Base-by-base conservation (phyloP, 1,284 basidiomycete genomes). In the Moesziomyces sp. region DNA sequence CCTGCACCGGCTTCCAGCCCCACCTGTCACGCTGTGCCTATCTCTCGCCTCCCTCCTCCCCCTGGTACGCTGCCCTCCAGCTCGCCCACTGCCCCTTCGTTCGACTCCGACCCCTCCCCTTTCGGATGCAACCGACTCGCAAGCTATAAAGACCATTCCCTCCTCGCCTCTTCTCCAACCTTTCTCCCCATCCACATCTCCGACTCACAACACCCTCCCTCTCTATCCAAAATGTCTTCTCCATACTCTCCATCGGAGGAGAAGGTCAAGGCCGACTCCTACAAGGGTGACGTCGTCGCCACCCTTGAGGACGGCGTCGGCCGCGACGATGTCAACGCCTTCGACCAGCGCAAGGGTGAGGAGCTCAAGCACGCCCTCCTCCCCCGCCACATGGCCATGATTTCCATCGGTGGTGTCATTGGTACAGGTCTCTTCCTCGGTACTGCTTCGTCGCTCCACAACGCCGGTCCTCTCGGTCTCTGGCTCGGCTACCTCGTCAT, bases 371-470 rank as follows among this genome's bases (percentile, higher is more conserved):
- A 71, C 46, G 63, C 64, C 10, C 70, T 80, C 26, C 67, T 68
- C 28, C 74, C 76, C 23, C 70, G 76, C 28, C 72, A 74, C 59
- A 60, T 74, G 58, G 72, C 72, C 59, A 74, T 74, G 72, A 74
- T 74, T 34, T 64, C 60, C 47, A 73, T 73, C 54, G 65, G 71
- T 47, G 66, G 72, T 70, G 64, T 73, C 21, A 73, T 69, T 46
- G 77, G 78, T 43, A 83, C 81, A 43, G 81, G 81, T 66, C 74
- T 83, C 34, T 93, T 94, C 87, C 87, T 93, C 42, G 91, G 92
- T 70, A 91, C 91, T 11, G 92, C 92, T 26, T 85, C 87, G 58
- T 85, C 85, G 9, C 82, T 88, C 18, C 80, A 83, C 38, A 76
- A 85, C 28, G 86, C 85, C 60, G 86, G 86, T 16, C 86, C 86